Conservation (phyloP, 495 filamentous ascomycete genomes). For the Xylaria palmicola region DNA sequence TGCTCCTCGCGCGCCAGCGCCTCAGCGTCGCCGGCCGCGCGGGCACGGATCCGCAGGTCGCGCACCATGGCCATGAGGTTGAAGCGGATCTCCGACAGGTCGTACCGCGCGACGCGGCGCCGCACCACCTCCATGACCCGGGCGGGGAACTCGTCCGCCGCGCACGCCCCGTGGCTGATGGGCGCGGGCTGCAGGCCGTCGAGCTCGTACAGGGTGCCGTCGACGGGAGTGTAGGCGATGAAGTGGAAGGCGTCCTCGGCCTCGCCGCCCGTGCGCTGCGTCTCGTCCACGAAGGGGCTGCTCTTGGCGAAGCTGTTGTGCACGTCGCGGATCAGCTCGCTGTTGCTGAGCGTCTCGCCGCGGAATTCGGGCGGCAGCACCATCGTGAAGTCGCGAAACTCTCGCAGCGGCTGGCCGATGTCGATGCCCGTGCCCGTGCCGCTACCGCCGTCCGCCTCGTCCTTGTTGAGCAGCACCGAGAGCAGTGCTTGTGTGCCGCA, state of each 20-base stretch:
- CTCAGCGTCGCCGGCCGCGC: constrained; percentile 81
- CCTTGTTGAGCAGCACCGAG: constrained; percentile 83
- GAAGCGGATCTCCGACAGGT: constrained; percentile 84
- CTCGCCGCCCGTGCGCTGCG: constrained; percentile 58
- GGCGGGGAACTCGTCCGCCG: constrained; percentile 66
- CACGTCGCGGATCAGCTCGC: constrained; percentile 80
- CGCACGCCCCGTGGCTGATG: constrained; percentile 79
- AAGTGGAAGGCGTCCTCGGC: constrained; percentile 94
- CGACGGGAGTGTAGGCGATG: constrained; percentile 85
- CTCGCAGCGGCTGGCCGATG: constrained; percentile 59
- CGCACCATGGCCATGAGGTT: constrained; percentile 90
- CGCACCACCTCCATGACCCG: constrained; percentile 85
- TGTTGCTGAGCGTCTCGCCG: constrained; percentile 61
- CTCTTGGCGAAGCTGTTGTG: constrained; percentile 92
- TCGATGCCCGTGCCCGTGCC: constrained; percentile 33
- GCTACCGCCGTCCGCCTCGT: constrained; percentile 15
- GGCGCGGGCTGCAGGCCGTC: constrained; percentile 92
- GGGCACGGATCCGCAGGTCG: constrained; percentile 72
- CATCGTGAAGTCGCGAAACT: constrained; percentile 90
- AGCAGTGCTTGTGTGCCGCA: constrained; percentile 97
- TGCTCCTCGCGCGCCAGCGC: constrained; percentile 73
- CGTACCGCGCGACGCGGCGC: constrained; percentile 81
- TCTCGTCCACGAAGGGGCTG: constrained; percentile 90
- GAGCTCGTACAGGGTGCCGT: constrained; percentile 83
- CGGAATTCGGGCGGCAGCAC: constrained; percentile 78